Evolutionary conservation across 139 green algal species (phyloP).

Genomic region (Dunaliella primolecta): DNA sequence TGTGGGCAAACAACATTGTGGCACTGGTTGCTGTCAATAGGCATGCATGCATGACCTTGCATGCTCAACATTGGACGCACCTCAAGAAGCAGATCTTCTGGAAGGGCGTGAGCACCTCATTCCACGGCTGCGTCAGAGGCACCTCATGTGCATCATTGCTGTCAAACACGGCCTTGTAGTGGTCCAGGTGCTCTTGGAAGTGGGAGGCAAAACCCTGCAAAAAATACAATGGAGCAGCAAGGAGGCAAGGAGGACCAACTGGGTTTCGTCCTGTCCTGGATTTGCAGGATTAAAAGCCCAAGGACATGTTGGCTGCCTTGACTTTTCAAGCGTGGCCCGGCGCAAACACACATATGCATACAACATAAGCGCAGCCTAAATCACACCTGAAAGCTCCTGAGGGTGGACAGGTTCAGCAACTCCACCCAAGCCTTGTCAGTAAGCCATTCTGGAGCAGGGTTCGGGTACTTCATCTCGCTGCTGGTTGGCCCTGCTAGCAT

Average conservation of each 20-base stretch:
- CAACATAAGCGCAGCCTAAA: not conserved
- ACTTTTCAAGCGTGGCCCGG: too few species aligned
- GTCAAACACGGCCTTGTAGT: slow-evolving; percentile 77
- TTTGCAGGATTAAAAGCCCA: too few species aligned
- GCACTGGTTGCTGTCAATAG: not conserved
- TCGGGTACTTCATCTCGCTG: slow-evolving; percentile 40
- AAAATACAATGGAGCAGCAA: not conserved
- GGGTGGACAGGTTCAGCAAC: slow-evolving; percentile 60
- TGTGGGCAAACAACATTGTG: not conserved
- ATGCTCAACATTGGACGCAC: not conserved
- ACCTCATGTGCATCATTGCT: slow-evolving; percentile 64
- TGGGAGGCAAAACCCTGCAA: slow-evolving; percentile 36
- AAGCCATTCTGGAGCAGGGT: slow-evolving; percentile 70
- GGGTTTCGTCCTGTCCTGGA: too few species aligned
- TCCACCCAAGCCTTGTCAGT: slow-evolving; percentile 80
- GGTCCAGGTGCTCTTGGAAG: slow-evolving; percentile 43
- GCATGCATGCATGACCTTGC: not conserved
- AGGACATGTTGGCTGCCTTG: too few species aligned
- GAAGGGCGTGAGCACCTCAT: slow-evolving; percentile 58
- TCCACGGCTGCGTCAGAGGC: slow-evolving; percentile 43
- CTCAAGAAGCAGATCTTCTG: slow-evolving; percentile 63
- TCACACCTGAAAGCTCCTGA: slow-evolving; percentile 48
- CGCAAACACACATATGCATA: not conserved
- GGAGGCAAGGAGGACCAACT: too few species aligned
- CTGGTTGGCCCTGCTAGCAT: slow-evolving; percentile 48